Base-by-base conservation (phyloP, 106 monocot species). In the Agapanthus africanus region DNA sequence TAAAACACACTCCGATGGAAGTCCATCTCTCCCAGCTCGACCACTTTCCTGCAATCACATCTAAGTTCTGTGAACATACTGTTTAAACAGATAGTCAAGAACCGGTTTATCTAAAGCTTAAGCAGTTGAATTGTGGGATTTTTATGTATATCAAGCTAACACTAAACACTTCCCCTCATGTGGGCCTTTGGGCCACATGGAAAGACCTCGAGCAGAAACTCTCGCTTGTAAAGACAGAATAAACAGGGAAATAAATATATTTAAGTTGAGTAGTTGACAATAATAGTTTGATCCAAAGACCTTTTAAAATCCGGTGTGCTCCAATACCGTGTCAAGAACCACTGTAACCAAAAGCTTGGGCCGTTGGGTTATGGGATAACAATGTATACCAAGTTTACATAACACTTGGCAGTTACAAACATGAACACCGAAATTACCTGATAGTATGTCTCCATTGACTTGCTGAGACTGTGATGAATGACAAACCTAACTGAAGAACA, bases 391-490 rank as follows among this genome's bases (percentile, higher is more conserved):
- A 28, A 32, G 4, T 54, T 3, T 26, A 39, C n/a, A n/a, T n/a
- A n/a, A n/a, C n/a, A n/a, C n/a, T n/a, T 37, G 11, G 54, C 47
- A 62, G 6, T 57, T 65, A 32, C 6, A 44, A 38, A 25, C 21
- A 59, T 35, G 15, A 10, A 51, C 27, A 72, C 59, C 63, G 27
- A 54, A 49, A 6, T 4, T 81, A 99, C 92, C 97, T 99, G 99
- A 77, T 99, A 99, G 74, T 99, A 99, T 68, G 99, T 99, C 67
- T 99, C 99, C 99, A 99, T 93, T 38, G 92, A 93, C 70, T 99
- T 99, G 73, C 99, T 99, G 47, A 99, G 87, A 81, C 99, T 99
- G 75, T 99, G 99, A 83, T 99, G 99, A 80, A 99, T 90, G 67
- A 99, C 99, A 78, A 99, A 99, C 77, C 99, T 93, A 68, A 99